Conservation (phyloP, 768 basidiomycete genomes). For the Kwoniella mangroviensis region DNA sequence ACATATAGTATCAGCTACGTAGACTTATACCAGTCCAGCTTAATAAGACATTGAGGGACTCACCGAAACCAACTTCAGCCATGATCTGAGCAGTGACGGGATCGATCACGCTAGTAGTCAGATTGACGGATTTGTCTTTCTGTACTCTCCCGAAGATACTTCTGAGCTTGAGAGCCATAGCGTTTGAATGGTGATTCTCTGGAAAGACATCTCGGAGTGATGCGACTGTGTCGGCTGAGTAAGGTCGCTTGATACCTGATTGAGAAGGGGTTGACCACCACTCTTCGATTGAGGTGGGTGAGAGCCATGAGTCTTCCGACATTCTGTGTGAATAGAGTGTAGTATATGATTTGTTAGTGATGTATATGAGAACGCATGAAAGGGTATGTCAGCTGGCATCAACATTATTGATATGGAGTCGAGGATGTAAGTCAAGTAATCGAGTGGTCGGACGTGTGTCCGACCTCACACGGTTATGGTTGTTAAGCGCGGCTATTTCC, state of each 20-base stretch:
- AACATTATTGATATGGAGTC: too few relatives aligned
- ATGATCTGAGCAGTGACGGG: slow-evolving; percentile 63
- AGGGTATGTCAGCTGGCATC: too few relatives aligned
- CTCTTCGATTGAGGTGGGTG: slow-evolving; percentile 51
- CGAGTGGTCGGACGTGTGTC: neutral
- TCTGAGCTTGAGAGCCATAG: slow-evolving; percentile 87
- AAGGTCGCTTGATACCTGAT: slow-evolving; percentile 72
- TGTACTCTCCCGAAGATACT: slow-evolving; percentile 68
- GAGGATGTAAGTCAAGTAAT: too few relatives aligned
- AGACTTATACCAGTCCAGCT: too few relatives aligned
- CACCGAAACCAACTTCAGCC: slow-evolving; percentile 59
- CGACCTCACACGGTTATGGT: neutral
- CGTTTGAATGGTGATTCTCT: slow-evolving; percentile 73
- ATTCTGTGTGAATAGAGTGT: neutral
- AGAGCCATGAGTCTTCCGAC: slow-evolving; percentile 22
- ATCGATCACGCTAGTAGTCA: slow-evolving; percentile 92
- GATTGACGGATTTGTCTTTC: slow-evolving; percentile 70
- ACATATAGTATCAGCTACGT: slow-evolving; percentile 2
- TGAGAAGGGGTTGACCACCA: slow-evolving; percentile 83
- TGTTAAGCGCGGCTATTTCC: neutral
- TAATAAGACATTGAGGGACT: neutral
- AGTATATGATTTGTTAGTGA: too few relatives aligned
- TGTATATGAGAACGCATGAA: too few relatives aligned
- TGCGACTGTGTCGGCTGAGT: slow-evolving; percentile 76
- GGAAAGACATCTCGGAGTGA: slow-evolving; percentile 88